Base-by-base conservation (phyloP, 2,329 filamentous ascomycete species). In the Trichoderma simmonsii region DNA sequence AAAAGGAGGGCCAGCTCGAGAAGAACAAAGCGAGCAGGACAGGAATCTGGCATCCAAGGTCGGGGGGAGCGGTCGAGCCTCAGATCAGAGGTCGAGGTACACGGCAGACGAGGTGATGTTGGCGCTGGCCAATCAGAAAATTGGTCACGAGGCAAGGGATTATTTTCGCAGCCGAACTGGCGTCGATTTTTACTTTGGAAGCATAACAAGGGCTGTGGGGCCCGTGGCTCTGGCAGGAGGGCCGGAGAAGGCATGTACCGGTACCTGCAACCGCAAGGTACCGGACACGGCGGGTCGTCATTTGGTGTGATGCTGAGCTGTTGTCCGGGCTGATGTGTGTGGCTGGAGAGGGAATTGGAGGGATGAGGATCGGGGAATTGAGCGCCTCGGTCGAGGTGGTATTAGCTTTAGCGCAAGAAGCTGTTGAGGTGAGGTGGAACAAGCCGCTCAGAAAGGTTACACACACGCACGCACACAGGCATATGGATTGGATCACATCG, bases 111-210 rank as follows among this genome's bases (percentile, higher is more conserved):
- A 80, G 77, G 77, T 79, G 79, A 79, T 77, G 79, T 78, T 75
- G 77, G 75, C 62, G 71, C 75, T 66, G 77, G 75, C 81, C 81
- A 82, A 82, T 82, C 80, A 82, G 77, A 82, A 82, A 82, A 81
- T 76, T 79, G 79, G 77, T 77, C 79, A 77, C 77, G 75, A 73
- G 73, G 75, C 76, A 78, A 64, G 76, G 75, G 77, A 79, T 80
- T 79, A 77, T 80, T 81, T 78, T 79, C 74, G 75, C 76, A 77
- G 79, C 68, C 68, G 68, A 80, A 76, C 75, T 74, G 77, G 76
- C 73, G 76, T 77, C 78, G 77, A 78, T 79, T 79, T 81, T 79
- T 77, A 70, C 64, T 72, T 68, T 68, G 57, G 51, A 71, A 66
- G 62, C 56, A 67, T 67, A 67, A 67, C 70, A 71, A 66, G 60